phyloP scores from a whole-genome alignment of 2,329 filamentous ascomycete genomes.

The Ascosphaera aggregata region DNA sequence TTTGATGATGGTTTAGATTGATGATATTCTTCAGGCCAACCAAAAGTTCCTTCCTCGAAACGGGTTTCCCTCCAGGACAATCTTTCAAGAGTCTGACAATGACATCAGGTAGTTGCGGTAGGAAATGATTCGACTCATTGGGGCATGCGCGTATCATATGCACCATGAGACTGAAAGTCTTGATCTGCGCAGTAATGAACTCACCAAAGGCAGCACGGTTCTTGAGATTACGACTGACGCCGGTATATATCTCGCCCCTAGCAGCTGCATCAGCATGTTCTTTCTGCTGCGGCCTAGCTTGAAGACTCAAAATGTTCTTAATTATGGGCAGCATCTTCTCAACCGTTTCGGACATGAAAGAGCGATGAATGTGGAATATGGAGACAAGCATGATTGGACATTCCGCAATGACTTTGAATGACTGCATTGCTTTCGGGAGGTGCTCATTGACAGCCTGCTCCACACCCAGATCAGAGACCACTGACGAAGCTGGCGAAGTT shows the following conservation, averaged over 20 bases:
- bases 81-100: slow-evolving; percentile 82
- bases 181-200: slow-evolving; percentile 93
- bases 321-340: slow-evolving; percentile 84
- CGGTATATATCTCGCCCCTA: slow-evolving; percentile 65
- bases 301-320: slow-evolving; percentile 65
- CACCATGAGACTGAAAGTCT: slow-evolving; percentile 96
- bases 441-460: slow-evolving; percentile 67
- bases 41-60: slow-evolving; percentile 77
- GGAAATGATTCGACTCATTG: slow-evolving; percentile 66
- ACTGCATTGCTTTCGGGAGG: slow-evolving; percentile 84
- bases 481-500: slow-evolving; percentile 63
- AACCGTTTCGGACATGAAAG: slow-evolving; percentile 60
- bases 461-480: slow-evolving; percentile 50
- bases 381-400: slow-evolving; percentile 98
- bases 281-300: slow-evolving; percentile 81
- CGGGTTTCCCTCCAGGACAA: slow-evolving; percentile 83
- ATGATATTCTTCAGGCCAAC: slow-evolving; percentile 97
- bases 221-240: slow-evolving; percentile 80
- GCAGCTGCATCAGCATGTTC: slow-evolving; percentile 68
- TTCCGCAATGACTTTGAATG: slow-evolving; percentile 94
- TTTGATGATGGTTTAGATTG: slow-evolving; percentile 94
- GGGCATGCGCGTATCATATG: slow-evolving; percentile 79
- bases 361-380: slow-evolving; percentile 81
- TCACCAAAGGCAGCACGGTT: slow-evolving; percentile 89
- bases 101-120: slow-evolving; percentile 64